These are phyloP conservation scores for Amylostereum chailletii DNA, from an alignment of 1,284 basidiomycete genomes.

Conservation along the genomic window DNA sequence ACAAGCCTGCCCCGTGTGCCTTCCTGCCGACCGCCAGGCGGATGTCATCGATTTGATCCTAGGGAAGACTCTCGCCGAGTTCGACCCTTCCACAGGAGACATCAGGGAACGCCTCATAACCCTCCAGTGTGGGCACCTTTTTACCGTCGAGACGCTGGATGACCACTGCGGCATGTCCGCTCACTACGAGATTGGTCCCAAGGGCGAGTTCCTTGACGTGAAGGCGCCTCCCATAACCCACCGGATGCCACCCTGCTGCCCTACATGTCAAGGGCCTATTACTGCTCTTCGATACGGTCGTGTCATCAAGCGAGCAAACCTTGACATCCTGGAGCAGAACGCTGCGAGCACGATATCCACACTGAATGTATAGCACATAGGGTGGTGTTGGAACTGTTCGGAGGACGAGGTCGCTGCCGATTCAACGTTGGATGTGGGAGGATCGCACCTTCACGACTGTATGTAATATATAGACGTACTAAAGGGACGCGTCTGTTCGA, in stretches of 20 bases:
- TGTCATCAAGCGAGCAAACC: constrained; percentile 47
- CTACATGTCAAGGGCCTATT: constrained; percentile 44
- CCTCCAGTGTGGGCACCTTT: constrained; percentile 53
- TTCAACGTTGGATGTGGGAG: too few relatives aligned
- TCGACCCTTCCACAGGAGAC: constrained; percentile 30
- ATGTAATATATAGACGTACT: too few relatives aligned
- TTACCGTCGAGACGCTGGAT: constrained; percentile 68
- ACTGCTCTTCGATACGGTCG: constrained; percentile 49
- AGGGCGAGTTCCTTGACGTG: constrained; percentile 33
- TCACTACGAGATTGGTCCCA: constrained; percentile 35
- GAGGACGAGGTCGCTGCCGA: too few relatives aligned
- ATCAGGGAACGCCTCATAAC: constrained; percentile 53
- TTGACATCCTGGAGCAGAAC: constrained; percentile 58
- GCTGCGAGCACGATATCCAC: constrained; percentile 42
- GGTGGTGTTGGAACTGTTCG: too few relatives aligned
- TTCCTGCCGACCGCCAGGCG: constrained; percentile 26
- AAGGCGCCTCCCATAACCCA: constrained; percentile 31
- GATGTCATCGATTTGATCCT: constrained; percentile 54
- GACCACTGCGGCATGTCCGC: constrained; percentile 42
- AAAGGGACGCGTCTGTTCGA: too few relatives aligned
- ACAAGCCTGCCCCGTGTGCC: constrained; percentile 51
- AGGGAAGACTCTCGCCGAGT: constrained; percentile 40
- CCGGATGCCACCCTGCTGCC: constrained; percentile 42
- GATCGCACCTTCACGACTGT: too few relatives aligned
- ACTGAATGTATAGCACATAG: too few relatives aligned